phyloP scores from a whole-genome alignment of 2,329 filamentous ascomycete genomes.

The Hymenotorrendiella dingleyae region DNA sequence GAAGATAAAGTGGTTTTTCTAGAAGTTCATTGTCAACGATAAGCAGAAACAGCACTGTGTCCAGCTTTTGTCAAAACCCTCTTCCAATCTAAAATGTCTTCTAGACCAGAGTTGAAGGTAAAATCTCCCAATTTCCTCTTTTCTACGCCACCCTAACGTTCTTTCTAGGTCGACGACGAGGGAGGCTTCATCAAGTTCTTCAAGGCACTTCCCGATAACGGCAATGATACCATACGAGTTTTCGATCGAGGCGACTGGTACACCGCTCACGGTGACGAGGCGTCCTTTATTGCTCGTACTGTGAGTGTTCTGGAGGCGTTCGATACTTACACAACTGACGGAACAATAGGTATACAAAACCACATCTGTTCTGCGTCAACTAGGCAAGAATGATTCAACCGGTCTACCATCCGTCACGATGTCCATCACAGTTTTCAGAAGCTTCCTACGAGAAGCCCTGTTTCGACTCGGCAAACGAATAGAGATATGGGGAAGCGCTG shows the following conservation, averaged over 20 bases:
- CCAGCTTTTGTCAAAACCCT: too few relatives aligned
- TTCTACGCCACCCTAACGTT: conserved; percentile 11
- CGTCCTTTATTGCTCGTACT: conserved; percentile 73
- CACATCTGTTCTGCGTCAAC: conserved; percentile 85
- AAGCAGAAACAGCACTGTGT: too few relatives aligned
- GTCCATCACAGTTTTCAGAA: conserved; percentile 89
- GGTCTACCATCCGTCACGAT: conserved; percentile 90
- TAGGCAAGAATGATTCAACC: conserved; percentile 78
- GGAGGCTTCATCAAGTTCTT: conserved; percentile 95
- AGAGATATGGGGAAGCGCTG: conserved; percentile 78
- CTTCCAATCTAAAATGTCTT: conserved; percentile 63
- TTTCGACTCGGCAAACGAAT: conserved; percentile 86
- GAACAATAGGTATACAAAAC: conserved; percentile 82
- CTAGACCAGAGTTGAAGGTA: conserved; percentile 67
- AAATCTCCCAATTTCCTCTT: conserved; percentile 4
- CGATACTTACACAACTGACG: neutral
- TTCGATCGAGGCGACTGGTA: conserved; percentile 96
- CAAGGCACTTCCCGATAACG: conserved; percentile 69
- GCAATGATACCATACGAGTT: conserved; percentile 74
- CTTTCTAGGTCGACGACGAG: conserved; percentile 80
- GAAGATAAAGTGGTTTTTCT: conserved; percentile 4
- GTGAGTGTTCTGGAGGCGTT: conserved; percentile 37
- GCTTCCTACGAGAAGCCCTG: conserved; percentile 89
- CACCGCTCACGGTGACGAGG: conserved; percentile 85
- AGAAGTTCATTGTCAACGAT: neutral